Base-by-base conservation (phyloP, 495 filamentous ascomycete species). In the Darksidea phi region DNA sequence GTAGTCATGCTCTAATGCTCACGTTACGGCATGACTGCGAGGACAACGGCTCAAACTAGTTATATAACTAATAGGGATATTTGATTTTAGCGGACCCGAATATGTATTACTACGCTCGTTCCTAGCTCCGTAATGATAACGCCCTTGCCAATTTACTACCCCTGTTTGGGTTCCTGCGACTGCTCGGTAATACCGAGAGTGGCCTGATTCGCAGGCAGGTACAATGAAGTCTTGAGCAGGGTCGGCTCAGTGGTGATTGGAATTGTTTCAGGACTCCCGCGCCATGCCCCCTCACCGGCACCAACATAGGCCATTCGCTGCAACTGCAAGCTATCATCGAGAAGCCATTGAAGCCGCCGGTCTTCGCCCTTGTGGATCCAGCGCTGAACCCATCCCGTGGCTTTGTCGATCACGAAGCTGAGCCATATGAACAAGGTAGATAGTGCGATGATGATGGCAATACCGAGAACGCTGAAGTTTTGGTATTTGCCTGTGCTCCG, bases 241-340 rank as follows among this genome's bases (percentile, higher is more conserved):
- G 15, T 17, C 18, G 5, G 4, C 23, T 17, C 48, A 6, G 12
- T 15, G 23, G 48, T 50, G 48, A 50, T 28, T 23, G 48, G 48
- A 17, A 50, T 50, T 10, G 17, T 7, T 28, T 50, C 48, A 50
- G 48, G 48, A 17, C 28, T 17, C 8, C 17, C 8, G 8, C 12
- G 48, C 48, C 48, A 50, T 10, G 23, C 28, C 4, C 48, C 48
- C 23, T 50, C 48, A 28, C 48, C 24, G 5, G 48, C 48, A 24
- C 48, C 48, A 28, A 28, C 48, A 28, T 50, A 50, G 15, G 48
- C 48, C 48, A 50, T 50, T 8, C 48, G 48, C 23, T 50, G 48
- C 11, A 50, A 23, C 23, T 50, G 48, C 48, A 50, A 28, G 8
- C 48, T 50, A 50, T 50, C 48, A 28, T 50, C 48, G 6, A 50